phyloP scores from a whole-genome alignment of 345 rosid genomes.

The Eucalyptus tenuipes region DNA sequence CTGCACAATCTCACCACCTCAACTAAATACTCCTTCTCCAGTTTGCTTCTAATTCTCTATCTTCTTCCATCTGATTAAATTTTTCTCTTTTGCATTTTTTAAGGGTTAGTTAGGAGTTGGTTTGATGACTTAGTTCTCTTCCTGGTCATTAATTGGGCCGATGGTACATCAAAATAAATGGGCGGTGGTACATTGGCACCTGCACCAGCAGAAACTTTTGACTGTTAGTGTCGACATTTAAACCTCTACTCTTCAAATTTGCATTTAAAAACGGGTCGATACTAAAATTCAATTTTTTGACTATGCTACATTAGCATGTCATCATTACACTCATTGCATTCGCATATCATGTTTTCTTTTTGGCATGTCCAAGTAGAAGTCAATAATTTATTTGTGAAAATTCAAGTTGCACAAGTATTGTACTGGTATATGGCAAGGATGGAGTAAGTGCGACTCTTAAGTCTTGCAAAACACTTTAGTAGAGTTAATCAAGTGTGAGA shows the following conservation, averaged over 20 bases:
- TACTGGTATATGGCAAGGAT: neutral
- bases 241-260: neutral
- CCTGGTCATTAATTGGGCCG: neutral
- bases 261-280: neutral
- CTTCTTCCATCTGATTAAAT: neutral
- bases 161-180: neutral
- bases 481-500: neutral
- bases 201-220: neutral
- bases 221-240: neutral
- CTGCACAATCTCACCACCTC: conserved; percentile 38
- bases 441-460: neutral
- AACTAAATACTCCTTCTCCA: conserved; percentile 60
- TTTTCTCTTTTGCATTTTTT: neutral
- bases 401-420: neutral
- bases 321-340: neutral
- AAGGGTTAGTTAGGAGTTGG: neutral
- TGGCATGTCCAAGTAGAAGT: neutral
- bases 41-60: conserved; percentile 16
- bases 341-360: neutral
- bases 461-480: neutral
- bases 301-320: neutral
- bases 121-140: neutral
- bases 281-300: neutral
- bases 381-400: neutral
- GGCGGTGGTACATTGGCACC: neutral